These are phyloP conservation scores for Termitomyces sp. DNA, from an alignment of 768 basidiomycete genomes.

Conservation along the genomic window DNA sequence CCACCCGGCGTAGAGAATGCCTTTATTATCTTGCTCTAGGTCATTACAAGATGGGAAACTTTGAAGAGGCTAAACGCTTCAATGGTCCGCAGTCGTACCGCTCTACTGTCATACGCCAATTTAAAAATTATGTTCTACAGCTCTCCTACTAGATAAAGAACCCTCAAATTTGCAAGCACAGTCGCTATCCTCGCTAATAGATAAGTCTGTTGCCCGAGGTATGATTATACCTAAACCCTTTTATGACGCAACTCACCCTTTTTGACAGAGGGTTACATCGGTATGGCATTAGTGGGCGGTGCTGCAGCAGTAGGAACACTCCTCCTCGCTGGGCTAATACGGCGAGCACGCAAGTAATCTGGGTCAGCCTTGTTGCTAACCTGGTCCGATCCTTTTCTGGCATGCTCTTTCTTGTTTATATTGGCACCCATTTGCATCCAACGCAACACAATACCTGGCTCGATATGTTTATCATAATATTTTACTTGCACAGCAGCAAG, in stretches of 20 bases:
- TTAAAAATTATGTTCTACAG: slow-evolving; percentile 36
- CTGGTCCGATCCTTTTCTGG: background rate
- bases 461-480: slow-evolving; percentile 11
- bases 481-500: slow-evolving; percentile 1
- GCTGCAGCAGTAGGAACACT: slow-evolving; percentile 82
- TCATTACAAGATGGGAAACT: slow-evolving; percentile 96
- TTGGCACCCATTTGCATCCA: background rate
- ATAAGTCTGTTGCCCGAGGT: slow-evolving; percentile 83
- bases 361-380: slow-evolving; percentile 4
- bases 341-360: slow-evolving; percentile 70
- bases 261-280: slow-evolving; percentile 89
- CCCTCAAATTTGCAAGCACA: slow-evolving; percentile 92
- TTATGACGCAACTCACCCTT: slow-evolving; percentile 6
- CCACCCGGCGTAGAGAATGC: slow-evolving; percentile 87
- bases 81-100: slow-evolving; percentile 67
- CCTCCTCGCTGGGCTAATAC: slow-evolving; percentile 72
- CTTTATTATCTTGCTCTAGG: slow-evolving; percentile 96
- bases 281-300: slow-evolving; percentile 94
- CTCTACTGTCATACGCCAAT: background rate
- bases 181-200: slow-evolving; percentile 82
- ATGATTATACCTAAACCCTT: slow-evolving; percentile 18
- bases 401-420: background rate
- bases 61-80: slow-evolving; percentile 87
- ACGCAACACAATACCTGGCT: slow-evolving; percentile 4
- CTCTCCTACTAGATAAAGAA: slow-evolving; percentile 85